phyloP scores from a whole-genome alignment of 2,329 filamentous ascomycete species.

The Claviceps maximensis region DNA sequence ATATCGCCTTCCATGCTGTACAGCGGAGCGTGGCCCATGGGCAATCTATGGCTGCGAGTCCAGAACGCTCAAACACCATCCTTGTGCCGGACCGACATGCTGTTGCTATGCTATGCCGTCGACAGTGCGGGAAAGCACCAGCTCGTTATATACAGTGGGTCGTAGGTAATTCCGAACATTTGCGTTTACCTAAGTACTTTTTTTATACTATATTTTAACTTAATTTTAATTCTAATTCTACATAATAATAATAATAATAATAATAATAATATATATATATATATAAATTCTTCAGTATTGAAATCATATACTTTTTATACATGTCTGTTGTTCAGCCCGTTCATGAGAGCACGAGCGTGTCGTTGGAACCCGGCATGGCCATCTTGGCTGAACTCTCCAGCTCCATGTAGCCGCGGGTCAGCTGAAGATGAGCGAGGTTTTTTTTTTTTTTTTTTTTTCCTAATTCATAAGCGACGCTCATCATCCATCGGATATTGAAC shows the following conservation, averaged over 20 bases:
- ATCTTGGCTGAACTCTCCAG: background rate
- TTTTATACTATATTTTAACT: too few species aligned
- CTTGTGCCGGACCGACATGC: constrained; percentile 34
- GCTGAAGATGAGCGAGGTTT: background rate
- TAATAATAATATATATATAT: too few species aligned
- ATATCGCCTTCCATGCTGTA: constrained; percentile 37
- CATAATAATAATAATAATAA: too few species aligned
- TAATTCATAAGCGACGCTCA: too few species aligned
- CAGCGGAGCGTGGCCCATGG: constrained; percentile 17
- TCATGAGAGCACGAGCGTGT: constrained; percentile 47
- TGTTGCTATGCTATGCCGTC: constrained; percentile 46
- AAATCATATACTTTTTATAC: too few species aligned
- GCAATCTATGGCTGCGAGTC: constrained; percentile 3
- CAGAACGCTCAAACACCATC: constrained; percentile 12
- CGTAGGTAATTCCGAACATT: too few species aligned
- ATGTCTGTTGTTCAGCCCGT: constrained; percentile 25
- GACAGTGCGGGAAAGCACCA: constrained; percentile 53
- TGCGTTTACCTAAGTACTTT: too few species aligned
- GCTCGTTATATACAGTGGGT: constrained; percentile 49
- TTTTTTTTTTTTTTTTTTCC: too few species aligned
- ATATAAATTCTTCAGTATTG: too few species aligned
- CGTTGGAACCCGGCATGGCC: constrained; percentile 32
- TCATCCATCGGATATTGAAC: too few species aligned
- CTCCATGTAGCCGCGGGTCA: too few species aligned
- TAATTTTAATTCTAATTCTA: too few species aligned